Evolutionary conservation across 192 early-diverging fungal species (phyloP), one percentile per base, ranked within the genome.

Genomic region (Entomortierella beljakovae): DNA sequence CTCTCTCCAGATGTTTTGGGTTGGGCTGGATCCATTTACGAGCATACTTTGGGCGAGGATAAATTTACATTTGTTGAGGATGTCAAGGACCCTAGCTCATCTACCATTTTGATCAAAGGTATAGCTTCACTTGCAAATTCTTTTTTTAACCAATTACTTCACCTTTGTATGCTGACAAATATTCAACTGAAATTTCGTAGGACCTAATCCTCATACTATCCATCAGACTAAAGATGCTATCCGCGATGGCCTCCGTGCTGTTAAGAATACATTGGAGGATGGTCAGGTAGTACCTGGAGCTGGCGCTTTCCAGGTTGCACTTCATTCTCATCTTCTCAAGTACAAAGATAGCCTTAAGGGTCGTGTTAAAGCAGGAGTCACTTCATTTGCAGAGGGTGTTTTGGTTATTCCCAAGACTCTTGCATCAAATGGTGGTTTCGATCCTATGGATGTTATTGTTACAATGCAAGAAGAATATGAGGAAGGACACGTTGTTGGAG

Each of bases 11-110:
- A 88, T 7, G 87, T 97, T 15, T 83, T 99, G 57, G 97, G 98
- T 34, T 88, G 93, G 71, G 96, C 98, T 23, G 97, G 97, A 25
- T 82, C 91, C 34, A 93, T 98, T 16, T 96, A 99, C 75, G 98
- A 99, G 81, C 97, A 99, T 66, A 93, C 93, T 31, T 82, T 99
- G 61, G 97, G 97, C 48, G 98, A 99, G 84, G 95, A 99, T 68
- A 99, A 99, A 87, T 99, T 95, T 80, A 99, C 97, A 1, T 99
- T 98, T 83, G 91, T 99, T 52, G 97, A 99, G 85, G 97, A 99
- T 70, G 94, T 95, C 70, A 86, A 90, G 76, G 89, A 94, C 70
- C 96, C 96, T 18, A 88, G 87, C 65, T 96, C 94, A 40, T 94
- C 97, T 18, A 99, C 97, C 7, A 86, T 99, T 52, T 83, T 99